Conservation (phyloP, 805 yeast genomes). For the Wickerhamiella shivajii region DNA sequence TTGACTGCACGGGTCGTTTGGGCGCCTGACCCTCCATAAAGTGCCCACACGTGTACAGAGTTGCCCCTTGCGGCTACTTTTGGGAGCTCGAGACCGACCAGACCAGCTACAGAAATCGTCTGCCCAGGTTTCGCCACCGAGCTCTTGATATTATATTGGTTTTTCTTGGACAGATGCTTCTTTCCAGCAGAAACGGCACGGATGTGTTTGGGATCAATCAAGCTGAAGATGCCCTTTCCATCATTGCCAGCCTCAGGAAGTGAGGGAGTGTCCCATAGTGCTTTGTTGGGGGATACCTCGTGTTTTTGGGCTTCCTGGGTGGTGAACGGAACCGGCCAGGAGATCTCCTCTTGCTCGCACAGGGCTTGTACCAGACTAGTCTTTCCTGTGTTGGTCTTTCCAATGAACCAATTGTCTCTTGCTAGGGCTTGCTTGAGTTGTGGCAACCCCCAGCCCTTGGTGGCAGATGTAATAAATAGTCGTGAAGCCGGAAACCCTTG, state of each 20-base stretch:
- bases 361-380: slow-evolving; percentile 58
- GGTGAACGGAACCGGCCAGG: slow-evolving; percentile 50
- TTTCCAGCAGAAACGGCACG: slow-evolving; percentile 18
- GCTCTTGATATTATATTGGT: slow-evolving; percentile 15
- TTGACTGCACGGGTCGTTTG: slow-evolving; percentile 14
- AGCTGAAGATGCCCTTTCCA: slow-evolving; percentile 11
- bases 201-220: slow-evolving; percentile 13
- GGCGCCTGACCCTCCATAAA: slow-evolving; percentile 17
- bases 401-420: slow-evolving; percentile 37
- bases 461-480: slow-evolving; percentile 39
- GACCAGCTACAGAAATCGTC: slow-evolving; percentile 24
- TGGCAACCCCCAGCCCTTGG: slow-evolving; percentile 37
- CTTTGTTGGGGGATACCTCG: slow-evolving; percentile 22
- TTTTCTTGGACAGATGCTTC: slow-evolving; percentile 14
- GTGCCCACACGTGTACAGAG: slow-evolving; percentile 21
- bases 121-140: slow-evolving; percentile 22
- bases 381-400: slow-evolving; percentile 84
- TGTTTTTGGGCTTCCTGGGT: slow-evolving; percentile 40
- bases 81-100: slow-evolving; percentile 20
- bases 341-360: slow-evolving; percentile 31
- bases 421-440: slow-evolving; percentile 28
- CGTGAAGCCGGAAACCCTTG: slow-evolving; percentile 25
- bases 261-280: slow-evolving; percentile 22
- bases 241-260: slow-evolving; percentile 21
- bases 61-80: slow-evolving; percentile 12